phyloP scores from a whole-genome alignment of 192 early-diverging fungal species.

The Linnemannia exigua region DNA sequence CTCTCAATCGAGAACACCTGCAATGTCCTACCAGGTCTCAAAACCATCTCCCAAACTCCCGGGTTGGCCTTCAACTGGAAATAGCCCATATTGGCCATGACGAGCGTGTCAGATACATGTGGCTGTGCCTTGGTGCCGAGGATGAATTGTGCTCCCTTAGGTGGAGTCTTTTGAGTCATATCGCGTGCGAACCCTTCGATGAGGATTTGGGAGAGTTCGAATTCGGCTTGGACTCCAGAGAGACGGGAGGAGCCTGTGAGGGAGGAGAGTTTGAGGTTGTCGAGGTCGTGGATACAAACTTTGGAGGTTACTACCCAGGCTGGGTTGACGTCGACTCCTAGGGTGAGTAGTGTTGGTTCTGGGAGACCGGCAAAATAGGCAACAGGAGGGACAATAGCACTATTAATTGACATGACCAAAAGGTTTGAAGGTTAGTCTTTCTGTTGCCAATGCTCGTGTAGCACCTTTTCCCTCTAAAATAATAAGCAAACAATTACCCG shows the following conservation, averaged over 20 bases:
- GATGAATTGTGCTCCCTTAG: constrained; percentile 91
- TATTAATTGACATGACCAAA: background rate
- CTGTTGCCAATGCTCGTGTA: too few species aligned
- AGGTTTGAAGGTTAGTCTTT: background rate
- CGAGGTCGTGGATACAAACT: constrained; percentile 88
- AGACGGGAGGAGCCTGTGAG: constrained; percentile 49
- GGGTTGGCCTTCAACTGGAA: constrained; percentile 95
- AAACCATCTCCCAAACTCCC: constrained; percentile 86
- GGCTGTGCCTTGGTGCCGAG: constrained; percentile 78
- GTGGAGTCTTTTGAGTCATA: constrained; percentile 73
- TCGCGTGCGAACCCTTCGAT: constrained; percentile 94
- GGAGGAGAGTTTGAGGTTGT: constrained; percentile 86
- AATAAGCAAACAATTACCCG: constrained; percentile 31
- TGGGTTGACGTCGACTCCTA: constrained; percentile 90
- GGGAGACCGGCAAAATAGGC: constrained; percentile 86
- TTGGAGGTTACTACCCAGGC: constrained; percentile 92
- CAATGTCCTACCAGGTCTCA: constrained; percentile 86
- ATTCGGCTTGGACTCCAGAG: constrained; percentile 78
- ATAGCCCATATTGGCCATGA: constrained; percentile 99
- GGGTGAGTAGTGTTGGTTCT: constrained; percentile 82
- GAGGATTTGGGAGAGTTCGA: constrained; percentile 86
- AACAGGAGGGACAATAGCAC: constrained; percentile 53
- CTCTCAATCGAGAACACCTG: constrained; percentile 84
- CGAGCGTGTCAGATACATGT: constrained; percentile 89
- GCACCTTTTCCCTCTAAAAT: background rate